Conservation (phyloP, 495 filamentous ascomycete species). For the Hyaloscypha finlandica region DNA sequence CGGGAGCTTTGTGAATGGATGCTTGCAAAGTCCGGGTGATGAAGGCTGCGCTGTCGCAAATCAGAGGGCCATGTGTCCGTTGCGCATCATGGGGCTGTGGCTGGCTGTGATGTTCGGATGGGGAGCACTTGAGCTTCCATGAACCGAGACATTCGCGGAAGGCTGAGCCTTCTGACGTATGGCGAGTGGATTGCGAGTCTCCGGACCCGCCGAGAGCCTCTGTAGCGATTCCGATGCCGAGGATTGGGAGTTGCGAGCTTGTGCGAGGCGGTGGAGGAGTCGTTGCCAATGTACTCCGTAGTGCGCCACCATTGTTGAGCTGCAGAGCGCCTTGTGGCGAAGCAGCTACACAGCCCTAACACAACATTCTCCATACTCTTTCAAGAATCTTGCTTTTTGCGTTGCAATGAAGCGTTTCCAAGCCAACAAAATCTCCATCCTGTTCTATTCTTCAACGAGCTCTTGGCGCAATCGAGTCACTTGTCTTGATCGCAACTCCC, state of each 20-base stretch:
- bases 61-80: not conserved
- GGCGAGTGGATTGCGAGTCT: not conserved
- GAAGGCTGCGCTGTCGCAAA: not conserved
- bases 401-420: not conserved
- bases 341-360: not conserved
- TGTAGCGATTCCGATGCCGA: not conserved
- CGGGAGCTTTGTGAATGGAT: not conserved
- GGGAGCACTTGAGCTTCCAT: not conserved
- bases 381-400: not conserved
- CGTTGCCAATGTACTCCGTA: not conserved
- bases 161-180: conserved; percentile 11
- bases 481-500: too few relatives aligned
- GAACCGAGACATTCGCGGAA: not conserved
- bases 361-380: not conserved
- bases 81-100: not conserved
- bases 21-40: not conserved
- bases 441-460: too few relatives aligned
- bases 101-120: not conserved
- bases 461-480: too few relatives aligned
- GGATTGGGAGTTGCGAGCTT: not conserved
- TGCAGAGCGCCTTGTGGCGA: not conserved
- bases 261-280: not conserved
- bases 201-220: conserved; percentile 18
- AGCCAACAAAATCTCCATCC: too few relatives aligned
- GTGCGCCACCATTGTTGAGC: not conserved